Evolutionary conservation across 2,329 filamentous ascomycete species (phyloP), one percentile per base, ranked within the genome.

Genomic region (Arachnomyces sp.): DNA sequence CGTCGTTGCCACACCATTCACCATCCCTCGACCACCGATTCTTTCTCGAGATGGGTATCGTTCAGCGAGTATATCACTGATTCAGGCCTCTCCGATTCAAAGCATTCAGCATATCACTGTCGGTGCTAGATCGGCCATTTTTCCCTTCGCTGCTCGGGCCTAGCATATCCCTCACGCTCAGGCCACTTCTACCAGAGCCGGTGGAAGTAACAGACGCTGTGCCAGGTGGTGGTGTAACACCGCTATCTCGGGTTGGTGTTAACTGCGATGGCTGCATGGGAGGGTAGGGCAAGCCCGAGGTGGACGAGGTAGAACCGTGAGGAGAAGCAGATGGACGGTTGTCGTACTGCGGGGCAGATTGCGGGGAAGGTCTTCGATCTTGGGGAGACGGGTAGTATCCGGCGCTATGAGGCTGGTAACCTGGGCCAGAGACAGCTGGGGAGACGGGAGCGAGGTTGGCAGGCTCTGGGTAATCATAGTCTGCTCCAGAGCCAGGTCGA

Each of bases 21-120:
- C 17, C 33, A 29, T 9, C 36, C 11, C 17, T 32, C 28, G 13
- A 29, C 15, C 20, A 4, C 28, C 18, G 17, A 18, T 18, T 39
- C 28, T 16, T 17, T 30, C 28, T 20, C 16, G 31, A 34, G 15
- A 40, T 28, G 13, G 18, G 7, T 11, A 31, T 39, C 4, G 3
- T 25, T 16, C 34, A 31, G n/a, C 28, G 25, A 18, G 14, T 15
- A 34, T 18, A n/a, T 46, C 57, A 56, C 49, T 59, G 51, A 33
- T 53, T 51, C 33, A 61, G 49, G 4, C 62, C 64, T 35, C 61
- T 58, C 37, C 65, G 63, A 43, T 68, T 65, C 36, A 69, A 50
- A 25, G 64, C 63, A 49, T 67, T 71, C 30, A 72, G 60, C 68
- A 72, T 72, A 42, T 69, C 65, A 44, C 65, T 72, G 50, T 72